A percentile compares a stretch with the other conserved stretches of the same genome.
These are phyloP conservation scores for Aphanoascus verrucosus DNA, from an alignment of 2,329 filamentous ascomycete genomes.

Conservation along the genomic window DNA sequence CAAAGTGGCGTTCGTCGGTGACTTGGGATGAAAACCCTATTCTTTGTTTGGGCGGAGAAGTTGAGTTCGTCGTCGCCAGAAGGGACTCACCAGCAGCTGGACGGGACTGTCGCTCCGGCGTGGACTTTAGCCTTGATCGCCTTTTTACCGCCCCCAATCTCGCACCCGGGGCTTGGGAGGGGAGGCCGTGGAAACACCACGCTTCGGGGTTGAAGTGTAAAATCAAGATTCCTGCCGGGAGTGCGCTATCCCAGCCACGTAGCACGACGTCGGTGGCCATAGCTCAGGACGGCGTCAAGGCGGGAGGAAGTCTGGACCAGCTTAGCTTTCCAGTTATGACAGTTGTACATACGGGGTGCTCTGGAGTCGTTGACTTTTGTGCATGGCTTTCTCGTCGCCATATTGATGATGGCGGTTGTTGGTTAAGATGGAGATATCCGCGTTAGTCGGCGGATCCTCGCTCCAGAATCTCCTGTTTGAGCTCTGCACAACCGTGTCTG, in stretches of 20 bases:
- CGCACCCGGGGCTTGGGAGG: not conserved
- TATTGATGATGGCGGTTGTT: too few species aligned
- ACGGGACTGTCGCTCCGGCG: too few species aligned
- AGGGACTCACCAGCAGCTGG: too few species aligned
- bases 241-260: conserved; percentile 8
- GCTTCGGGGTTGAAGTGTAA: not conserved
- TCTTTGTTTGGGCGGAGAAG: conserved; percentile 2
- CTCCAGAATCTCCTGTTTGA: not conserved
- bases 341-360: too few species aligned
- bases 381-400: not conserved
- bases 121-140: not conserved
- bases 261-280: conserved; percentile 7
- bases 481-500: not conserved
- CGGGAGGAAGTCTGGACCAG: conserved; percentile 9
- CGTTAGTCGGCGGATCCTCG: not conserved
- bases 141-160: not conserved
- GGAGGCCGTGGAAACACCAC: not conserved
- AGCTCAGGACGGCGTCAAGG: conserved; percentile 10
- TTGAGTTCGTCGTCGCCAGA: not conserved
- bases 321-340: conserved; percentile 1
- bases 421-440: not conserved
- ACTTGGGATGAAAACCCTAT: not conserved
- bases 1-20: conserved; percentile 11
- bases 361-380: not conserved
- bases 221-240: conserved; percentile 1